These are phyloP conservation scores for Malassezia globosa DNA, from an alignment of 1,284 basidiomycete genomes.

Conservation along the genomic window DNA sequence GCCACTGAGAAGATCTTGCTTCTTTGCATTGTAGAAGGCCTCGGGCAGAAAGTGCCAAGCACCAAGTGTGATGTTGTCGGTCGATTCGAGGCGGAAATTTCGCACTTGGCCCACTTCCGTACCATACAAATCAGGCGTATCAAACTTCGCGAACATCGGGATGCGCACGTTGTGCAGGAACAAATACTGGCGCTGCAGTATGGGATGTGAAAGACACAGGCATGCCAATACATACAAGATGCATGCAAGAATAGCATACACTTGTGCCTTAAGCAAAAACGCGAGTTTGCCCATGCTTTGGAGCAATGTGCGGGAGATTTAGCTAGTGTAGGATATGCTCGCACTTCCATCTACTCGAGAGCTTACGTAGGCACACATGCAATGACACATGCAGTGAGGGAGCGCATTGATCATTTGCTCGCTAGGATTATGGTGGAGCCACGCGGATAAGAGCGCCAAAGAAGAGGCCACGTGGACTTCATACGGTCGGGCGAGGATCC, in stretches of 20 bases:
- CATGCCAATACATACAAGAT: slow-evolving; percentile 6
- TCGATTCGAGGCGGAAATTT: slow-evolving; percentile 60
- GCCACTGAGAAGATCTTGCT: not conserved
- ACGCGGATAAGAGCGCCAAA: too few species aligned
- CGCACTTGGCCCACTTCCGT: slow-evolving; percentile 62
- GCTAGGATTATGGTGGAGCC: too few species aligned
- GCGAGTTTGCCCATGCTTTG: slow-evolving; percentile 7
- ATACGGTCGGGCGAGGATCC: too few species aligned
- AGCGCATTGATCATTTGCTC: too few species aligned
- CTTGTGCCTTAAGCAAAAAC: slow-evolving; percentile 4
- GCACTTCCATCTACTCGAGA: too few species aligned
- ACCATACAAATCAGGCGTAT: slow-evolving; percentile 18
- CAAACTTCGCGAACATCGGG: slow-evolving; percentile 48
- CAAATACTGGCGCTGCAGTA: slow-evolving; percentile 27
- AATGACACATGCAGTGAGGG: too few species aligned
- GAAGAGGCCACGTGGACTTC: slow-evolving; percentile 1
- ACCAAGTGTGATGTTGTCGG: slow-evolving; percentile 68
- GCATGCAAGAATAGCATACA: slow-evolving; percentile 3
- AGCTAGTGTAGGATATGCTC: too few species aligned
- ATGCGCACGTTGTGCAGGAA: slow-evolving; percentile 62
- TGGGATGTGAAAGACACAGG: slow-evolving; percentile 1
- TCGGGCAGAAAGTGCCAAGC: slow-evolving; percentile 13
- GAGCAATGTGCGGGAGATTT: not conserved
- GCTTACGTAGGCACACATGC: too few species aligned
- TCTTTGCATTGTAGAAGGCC: slow-evolving; percentile 13